These are phyloP conservation scores for Calycina marina DNA, from an alignment of 2,329 filamentous ascomycete species.

Conservation along the genomic window DNA sequence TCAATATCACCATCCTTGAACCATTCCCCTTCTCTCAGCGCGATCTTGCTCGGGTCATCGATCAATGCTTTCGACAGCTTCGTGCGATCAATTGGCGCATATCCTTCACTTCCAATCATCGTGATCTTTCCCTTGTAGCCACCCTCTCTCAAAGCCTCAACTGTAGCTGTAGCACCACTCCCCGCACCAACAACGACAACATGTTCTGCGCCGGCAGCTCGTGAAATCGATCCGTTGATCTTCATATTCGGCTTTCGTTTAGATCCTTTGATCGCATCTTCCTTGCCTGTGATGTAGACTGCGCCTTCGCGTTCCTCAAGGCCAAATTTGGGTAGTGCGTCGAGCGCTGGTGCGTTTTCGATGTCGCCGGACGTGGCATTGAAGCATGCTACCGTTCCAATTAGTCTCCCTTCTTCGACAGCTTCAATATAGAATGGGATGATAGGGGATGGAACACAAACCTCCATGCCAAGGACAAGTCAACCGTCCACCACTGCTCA, in stretches of 20 bases:
- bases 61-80: slow-evolving; percentile 92
- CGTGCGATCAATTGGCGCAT: slow-evolving; percentile 80
- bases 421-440: too few relatives aligned
- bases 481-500: slow-evolving; percentile 67
- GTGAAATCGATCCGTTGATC: slow-evolving; percentile 38
- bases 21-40: slow-evolving; percentile 63
- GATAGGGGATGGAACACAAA: slow-evolving; percentile 28
- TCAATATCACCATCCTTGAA: slow-evolving; percentile 49
- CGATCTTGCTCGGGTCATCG: slow-evolving; percentile 63
- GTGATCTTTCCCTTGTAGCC: slow-evolving; percentile 73
- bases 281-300: slow-evolving; percentile 72
- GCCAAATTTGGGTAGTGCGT: slow-evolving; percentile 72
- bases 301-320: slow-evolving; percentile 67
- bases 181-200: slow-evolving; percentile 84
- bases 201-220: slow-evolving; percentile 35
- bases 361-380: slow-evolving; percentile 80
- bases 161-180: slow-evolving; percentile 64
- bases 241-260: slow-evolving; percentile 60
- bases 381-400: slow-evolving; percentile 59
- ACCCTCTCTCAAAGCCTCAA: slow-evolving; percentile 70
- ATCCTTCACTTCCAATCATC: slow-evolving; percentile 69
- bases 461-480: slow-evolving; percentile 97
- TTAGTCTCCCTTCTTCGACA: not conserved
- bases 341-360: slow-evolving; percentile 83
- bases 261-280: slow-evolving; percentile 62